Evolutionary conservation across 2,329 filamentous ascomycete genomes (phyloP), one percentile per base, ranked within the genome.

Genomic region (Beauveria sp.): DNA sequence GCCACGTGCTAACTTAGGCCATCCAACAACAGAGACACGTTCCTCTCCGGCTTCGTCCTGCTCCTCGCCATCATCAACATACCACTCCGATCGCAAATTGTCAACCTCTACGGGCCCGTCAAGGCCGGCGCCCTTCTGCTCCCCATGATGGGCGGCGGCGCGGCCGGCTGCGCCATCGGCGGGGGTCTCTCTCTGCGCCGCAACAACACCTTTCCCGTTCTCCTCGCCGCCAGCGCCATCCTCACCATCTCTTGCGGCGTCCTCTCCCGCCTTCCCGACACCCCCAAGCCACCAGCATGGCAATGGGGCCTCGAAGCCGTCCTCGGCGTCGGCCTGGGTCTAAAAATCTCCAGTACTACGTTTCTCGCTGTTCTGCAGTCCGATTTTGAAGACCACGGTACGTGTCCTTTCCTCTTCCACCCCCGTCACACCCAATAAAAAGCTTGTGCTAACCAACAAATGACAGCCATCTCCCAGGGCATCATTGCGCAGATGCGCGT

Each of bases 401-500:
- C 42, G 62, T 60, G 48, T 20, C 18, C 7, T 5, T 49, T 46
- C 24, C 18, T 22, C 14, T 26, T 6, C 18, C 38, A 28, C 5
- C 12, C 34, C 12, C 26, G 24, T 45, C n/a, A 38, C 24, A 6
- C n/a, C 5, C 20, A 24, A 22, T 53, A 5, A 20, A 5, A 48
- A 12, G 45, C 12, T 1, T 6, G 7, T 24, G 22, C 34, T 61
- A 28, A 55, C 50, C 14, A 26, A 42, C 18, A 40, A 16, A 45
- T 26, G 24, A 38, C 12, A 66, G 64, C 66, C 52, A 63, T 67
- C 28, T 60, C 63, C 1, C 66, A 67, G 56, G 66, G 66, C 46
- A 63, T 67, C 28, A 51, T 66, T 18, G 65, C 66, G 18, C 66
- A 67, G 55, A 61, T 69, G 48, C 67, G 68, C 24, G 65, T 68